phyloP scores from a whole-genome alignment of 2,329 filamentous ascomycete genomes.

The Stemphylium vesicarium region DNA sequence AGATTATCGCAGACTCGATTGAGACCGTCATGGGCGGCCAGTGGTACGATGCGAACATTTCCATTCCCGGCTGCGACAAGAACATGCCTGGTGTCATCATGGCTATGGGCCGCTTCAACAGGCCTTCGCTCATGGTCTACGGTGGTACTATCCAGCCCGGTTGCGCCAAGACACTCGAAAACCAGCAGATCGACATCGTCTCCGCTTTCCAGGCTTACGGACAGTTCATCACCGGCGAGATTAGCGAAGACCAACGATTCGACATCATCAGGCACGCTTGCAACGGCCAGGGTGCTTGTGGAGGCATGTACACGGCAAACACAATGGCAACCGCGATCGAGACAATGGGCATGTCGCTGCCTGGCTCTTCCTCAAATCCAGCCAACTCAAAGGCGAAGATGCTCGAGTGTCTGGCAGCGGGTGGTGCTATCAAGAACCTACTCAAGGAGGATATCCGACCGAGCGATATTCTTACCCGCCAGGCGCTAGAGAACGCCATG shows the following conservation, averaged over 20 bases:
- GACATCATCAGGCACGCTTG: slow-evolving; percentile 95
- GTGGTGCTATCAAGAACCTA: slow-evolving; percentile 58
- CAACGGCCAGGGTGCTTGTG: slow-evolving; percentile 81
- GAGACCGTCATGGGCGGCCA: slow-evolving; percentile 99
- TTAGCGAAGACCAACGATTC: slow-evolving; percentile 87
- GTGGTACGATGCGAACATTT: slow-evolving; percentile 98
- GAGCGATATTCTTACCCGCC: slow-evolving; percentile 56
- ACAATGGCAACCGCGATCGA: slow-evolving; percentile 61
- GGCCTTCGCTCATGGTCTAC: slow-evolving; percentile 96
- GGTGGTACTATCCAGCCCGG: slow-evolving; percentile 93
- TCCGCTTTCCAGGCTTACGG: slow-evolving; percentile 98
- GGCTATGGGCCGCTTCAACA: slow-evolving; percentile 93
- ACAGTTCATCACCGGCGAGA: slow-evolving; percentile 89
- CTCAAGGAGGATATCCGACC: slow-evolving; percentile 59
- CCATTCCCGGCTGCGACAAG: slow-evolving; percentile 97
- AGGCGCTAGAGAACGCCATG: slow-evolving; percentile 60
- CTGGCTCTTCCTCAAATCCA: slow-evolving; percentile 59
- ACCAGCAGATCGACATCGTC: slow-evolving; percentile 85
- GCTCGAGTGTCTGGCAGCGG: slow-evolving; percentile 57
- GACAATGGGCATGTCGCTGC: slow-evolving; percentile 58
- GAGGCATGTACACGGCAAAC: slow-evolving; percentile 72
- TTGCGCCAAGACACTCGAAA: slow-evolving; percentile 73
- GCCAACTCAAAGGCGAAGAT: slow-evolving; percentile 59
- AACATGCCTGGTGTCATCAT: slow-evolving; percentile 78
- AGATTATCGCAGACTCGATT: slow-evolving; percentile 97